These are phyloP conservation scores for Coemansia sp. DNA, from an alignment of 192 early-diverging fungal genomes.

Conservation along the genomic window DNA sequence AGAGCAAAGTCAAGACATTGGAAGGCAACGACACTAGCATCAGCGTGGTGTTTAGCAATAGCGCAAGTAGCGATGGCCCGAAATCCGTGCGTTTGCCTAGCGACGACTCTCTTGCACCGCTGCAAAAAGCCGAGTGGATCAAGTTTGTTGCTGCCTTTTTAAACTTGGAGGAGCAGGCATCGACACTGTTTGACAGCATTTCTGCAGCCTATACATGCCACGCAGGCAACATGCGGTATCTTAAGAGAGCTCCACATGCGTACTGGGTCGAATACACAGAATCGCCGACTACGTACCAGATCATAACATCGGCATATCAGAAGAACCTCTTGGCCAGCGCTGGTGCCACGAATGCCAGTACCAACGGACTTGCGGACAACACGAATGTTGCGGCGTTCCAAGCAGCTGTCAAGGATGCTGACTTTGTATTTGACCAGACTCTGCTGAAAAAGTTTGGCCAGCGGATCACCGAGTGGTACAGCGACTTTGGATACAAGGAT, in stretches of 20 bases:
- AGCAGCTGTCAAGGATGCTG: slow-evolving; percentile 56
- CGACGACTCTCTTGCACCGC: slow-evolving; percentile 28
- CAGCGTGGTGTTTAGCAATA: slow-evolving; percentile 32
- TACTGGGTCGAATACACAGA: slow-evolving; percentile 60
- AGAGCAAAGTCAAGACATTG: slow-evolving; percentile 23
- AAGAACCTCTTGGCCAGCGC: slow-evolving; percentile 59
- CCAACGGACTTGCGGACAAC: slow-evolving; percentile 22
- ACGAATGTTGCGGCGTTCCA: slow-evolving; percentile 48
- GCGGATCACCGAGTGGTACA: slow-evolving; percentile 36
- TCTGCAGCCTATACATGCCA: slow-evolving; percentile 47
- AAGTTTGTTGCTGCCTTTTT: slow-evolving; percentile 47
- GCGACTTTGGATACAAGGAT: slow-evolving; percentile 38
- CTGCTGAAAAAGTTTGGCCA: slow-evolving; percentile 34
- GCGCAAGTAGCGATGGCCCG: slow-evolving; percentile 28
- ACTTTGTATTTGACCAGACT: slow-evolving; percentile 66
- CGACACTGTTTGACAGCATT: slow-evolving; percentile 29
- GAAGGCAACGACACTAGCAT: background rate
- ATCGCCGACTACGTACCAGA: slow-evolving; percentile 41
- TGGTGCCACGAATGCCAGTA: slow-evolving; percentile 59
- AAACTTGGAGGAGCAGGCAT: slow-evolving; percentile 36
- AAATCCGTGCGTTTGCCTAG: slow-evolving; percentile 30
- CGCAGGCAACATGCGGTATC: slow-evolving; percentile 33
- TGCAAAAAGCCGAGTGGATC: slow-evolving; percentile 53
- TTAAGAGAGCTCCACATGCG: slow-evolving; percentile 50
- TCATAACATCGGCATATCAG: slow-evolving; percentile 54